Conservation (phyloP, 352 stramenopile genomes). For the Pythium monospermum region DNA sequence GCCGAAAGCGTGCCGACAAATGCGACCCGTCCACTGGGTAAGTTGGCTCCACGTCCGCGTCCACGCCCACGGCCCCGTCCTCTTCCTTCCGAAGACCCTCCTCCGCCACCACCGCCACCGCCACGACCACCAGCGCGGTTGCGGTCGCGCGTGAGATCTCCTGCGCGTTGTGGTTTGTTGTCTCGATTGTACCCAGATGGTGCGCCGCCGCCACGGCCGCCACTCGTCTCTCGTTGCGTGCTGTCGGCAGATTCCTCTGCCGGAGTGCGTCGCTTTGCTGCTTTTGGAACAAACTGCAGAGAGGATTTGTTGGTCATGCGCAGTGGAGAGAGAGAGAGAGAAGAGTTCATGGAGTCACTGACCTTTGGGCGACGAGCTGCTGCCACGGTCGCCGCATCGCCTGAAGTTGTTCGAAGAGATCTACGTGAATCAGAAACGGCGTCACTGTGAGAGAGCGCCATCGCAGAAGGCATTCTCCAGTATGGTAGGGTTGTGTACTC, state of each 20-base stretch:
- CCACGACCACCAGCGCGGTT: constrained; percentile 22
- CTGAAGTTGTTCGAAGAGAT: constrained; percentile 45
- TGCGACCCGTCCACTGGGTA: constrained; percentile 60
- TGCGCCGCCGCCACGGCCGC: constrained; percentile 1
- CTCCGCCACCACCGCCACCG: constrained; percentile 23
- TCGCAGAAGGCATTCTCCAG: too few relatives aligned
- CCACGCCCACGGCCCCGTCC: constrained; percentile 44
- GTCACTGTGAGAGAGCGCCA: too few relatives aligned
- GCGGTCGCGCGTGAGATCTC: constrained; percentile 36
- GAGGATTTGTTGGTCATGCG: too few relatives aligned
- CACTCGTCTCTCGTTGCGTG: constrained; percentile 8
- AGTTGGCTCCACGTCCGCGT: constrained; percentile 36
- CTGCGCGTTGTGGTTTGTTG: constrained; percentile 31
- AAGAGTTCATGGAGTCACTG: not conserved
- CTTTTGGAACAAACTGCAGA: constrained; percentile 78
- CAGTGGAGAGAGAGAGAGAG: too few relatives aligned
- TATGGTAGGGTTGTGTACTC: constrained; percentile 6
- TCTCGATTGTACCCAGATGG: constrained; percentile 20
- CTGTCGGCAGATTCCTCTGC: constrained; percentile 23
- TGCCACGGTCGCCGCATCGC: constrained; percentile 25
- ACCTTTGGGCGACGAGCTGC: constrained; percentile 52
- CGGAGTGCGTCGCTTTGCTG: constrained; percentile 44
- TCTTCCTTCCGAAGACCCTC: constrained; percentile 6
- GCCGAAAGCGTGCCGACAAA: constrained; percentile 82
- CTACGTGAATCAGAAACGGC: constrained; percentile 19